Conservation (phyloP, 139 green algal species). For the Chlamydomonas applanata region DNA sequence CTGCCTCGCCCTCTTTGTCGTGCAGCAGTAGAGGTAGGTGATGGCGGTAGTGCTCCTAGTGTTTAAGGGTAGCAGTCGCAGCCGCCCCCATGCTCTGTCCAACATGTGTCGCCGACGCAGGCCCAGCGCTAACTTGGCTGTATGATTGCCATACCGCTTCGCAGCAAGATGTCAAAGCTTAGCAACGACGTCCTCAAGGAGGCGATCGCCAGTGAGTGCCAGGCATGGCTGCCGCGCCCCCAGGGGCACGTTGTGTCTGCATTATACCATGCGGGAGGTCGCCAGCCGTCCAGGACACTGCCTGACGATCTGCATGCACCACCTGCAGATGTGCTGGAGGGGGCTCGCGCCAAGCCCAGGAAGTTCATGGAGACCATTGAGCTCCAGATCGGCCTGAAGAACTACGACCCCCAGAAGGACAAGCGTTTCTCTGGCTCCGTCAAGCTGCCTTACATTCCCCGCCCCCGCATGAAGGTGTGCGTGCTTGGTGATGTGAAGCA, state of each 20-base stretch:
- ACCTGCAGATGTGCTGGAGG: conserved; percentile 67
- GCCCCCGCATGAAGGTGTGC: conserved; percentile 94
- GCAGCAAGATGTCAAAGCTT: conserved; percentile 68
- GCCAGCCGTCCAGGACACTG: too few relatives aligned
- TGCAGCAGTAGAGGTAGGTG: neutral
- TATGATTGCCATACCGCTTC: neutral
- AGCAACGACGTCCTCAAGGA: conserved; percentile 72
- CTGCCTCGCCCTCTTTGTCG: neutral
- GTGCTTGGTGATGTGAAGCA: conserved; percentile 98
- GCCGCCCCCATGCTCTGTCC: too few relatives aligned
- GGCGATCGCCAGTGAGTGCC: conserved; percentile 51
- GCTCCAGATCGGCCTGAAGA: conserved; percentile 99
- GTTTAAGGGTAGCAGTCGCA: too few relatives aligned
- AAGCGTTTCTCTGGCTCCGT: conserved; percentile 99
- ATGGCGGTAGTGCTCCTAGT: too few relatives aligned
- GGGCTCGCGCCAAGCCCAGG: conserved; percentile 83
- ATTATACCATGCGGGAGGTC: neutral
- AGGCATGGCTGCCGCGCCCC: neutral
- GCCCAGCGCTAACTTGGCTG: neutral
- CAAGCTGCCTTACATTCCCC: conserved; percentile 93
- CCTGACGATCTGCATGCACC: too few relatives aligned
- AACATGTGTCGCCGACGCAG: too few relatives aligned
- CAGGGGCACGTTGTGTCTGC: neutral
- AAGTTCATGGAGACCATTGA: conserved; percentile 99
- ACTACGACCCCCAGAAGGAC: conserved; percentile 99